Evolutionary conservation across 495 filamentous ascomycete species (phyloP).

Genomic region (Xylona heveae): DNA sequence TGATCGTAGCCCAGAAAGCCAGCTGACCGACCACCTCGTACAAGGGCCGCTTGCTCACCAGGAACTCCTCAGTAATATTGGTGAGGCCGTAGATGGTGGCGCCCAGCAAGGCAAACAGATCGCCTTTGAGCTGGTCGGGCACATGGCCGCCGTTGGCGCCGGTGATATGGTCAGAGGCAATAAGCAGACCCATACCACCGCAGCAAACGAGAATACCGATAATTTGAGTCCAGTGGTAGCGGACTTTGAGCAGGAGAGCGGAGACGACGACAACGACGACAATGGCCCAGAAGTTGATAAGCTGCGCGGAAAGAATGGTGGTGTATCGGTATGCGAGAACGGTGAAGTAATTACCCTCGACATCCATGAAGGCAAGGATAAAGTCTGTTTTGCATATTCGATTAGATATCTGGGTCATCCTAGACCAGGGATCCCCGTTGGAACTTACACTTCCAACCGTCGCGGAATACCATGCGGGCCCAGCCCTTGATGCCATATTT

Average conservation of each 20-base stretch:
- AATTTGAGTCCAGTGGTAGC: conserved; percentile 72
- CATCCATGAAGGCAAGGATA: conserved; percentile 79
- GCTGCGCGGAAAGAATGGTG: conserved; percentile 71
- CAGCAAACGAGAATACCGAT: conserved; percentile 75
- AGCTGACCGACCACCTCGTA: conserved; percentile 91
- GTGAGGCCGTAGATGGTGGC: conserved; percentile 81
- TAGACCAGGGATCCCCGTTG: background rate
- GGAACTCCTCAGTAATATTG: conserved; percentile 84
- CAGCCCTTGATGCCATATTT: conserved; percentile 57
- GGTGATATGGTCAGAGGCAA: conserved; percentile 73
- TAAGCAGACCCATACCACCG: conserved; percentile 75
- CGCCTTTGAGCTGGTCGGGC: conserved; percentile 67
- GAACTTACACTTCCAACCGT: conserved; percentile 65
- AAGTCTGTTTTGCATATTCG: conserved; percentile 30
- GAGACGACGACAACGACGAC: conserved; percentile 78
- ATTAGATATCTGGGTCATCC: background rate
- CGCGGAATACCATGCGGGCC: conserved; percentile 32
- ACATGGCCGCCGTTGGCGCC: conserved; percentile 38
- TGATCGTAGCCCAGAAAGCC: conserved; percentile 69
- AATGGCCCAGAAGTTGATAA: conserved; percentile 99
- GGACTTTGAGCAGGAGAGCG: conserved; percentile 59
- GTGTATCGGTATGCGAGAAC: conserved; percentile 90
- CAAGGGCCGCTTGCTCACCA: conserved; percentile 65
- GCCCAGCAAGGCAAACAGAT: conserved; percentile 74
- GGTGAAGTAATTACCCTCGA: conserved; percentile 93